Evolutionary conservation across 2,329 filamentous ascomycete genomes (phyloP).

Genomic region (Coniochaeta sp.): DNA sequence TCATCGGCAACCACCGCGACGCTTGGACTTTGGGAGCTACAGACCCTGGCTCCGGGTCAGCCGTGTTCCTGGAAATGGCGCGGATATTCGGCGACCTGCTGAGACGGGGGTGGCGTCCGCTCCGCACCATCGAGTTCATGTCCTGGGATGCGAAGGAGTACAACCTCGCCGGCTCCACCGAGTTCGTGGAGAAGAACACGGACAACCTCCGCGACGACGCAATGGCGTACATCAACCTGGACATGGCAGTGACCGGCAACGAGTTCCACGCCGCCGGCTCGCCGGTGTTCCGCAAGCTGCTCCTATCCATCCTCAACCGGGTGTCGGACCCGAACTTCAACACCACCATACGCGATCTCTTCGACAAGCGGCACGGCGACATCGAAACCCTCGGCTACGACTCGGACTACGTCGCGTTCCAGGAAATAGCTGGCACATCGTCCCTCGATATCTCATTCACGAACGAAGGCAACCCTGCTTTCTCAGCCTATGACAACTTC

Average conservation of each 20-base stretch:
- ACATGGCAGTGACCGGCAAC: constrained; percentile 68
- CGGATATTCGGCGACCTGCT: constrained; percentile 77
- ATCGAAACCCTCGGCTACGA: constrained; percentile 66
- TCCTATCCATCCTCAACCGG: constrained; percentile 67
- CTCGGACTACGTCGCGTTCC: constrained; percentile 85
- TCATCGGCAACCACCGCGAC: constrained; percentile 91
- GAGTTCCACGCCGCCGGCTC: constrained; percentile 74
- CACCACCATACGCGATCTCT: constrained; percentile 65
- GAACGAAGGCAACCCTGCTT: constrained; percentile 60
- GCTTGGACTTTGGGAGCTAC: constrained; percentile 84
- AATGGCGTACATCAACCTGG: constrained; percentile 87
- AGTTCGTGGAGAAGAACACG: constrained; percentile 83
- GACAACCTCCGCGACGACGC: constrained; percentile 66
- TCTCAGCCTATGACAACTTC: constrained; percentile 85
- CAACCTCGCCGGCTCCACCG: constrained; percentile 88
- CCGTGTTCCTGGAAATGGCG: constrained; percentile 83
- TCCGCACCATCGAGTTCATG: constrained; percentile 93
- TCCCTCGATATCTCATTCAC: constrained; percentile 78
- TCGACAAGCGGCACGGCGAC: constrained; percentile 56
- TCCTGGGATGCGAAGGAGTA: constrained; percentile 95
- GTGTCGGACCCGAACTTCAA: constrained; percentile 68
- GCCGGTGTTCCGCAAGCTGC: constrained; percentile 67
- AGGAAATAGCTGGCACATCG: constrained; percentile 82
- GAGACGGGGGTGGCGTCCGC: constrained; percentile 74
- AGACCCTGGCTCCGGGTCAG: constrained; percentile 82